Conservation (phyloP, 1,139 yeast genomes). For the Kodamaea plutei region DNA sequence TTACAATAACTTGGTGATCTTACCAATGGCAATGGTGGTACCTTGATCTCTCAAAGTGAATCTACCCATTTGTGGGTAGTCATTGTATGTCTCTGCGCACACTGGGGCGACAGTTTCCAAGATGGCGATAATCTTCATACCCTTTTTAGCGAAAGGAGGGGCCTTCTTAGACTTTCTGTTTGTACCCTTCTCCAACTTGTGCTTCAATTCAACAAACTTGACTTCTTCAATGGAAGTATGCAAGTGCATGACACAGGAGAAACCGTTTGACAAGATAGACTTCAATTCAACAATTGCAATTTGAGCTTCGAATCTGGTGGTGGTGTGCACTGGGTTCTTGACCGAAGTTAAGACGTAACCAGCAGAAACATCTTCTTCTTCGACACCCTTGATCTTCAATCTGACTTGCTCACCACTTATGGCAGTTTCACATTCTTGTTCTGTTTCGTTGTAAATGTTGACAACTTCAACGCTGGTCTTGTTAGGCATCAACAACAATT, state of each 20-base stretch:
- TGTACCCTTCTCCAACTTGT: slow-evolving; percentile 93
- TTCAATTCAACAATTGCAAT: slow-evolving; percentile 94
- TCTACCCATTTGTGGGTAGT: slow-evolving; percentile 94
- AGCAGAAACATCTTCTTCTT: slow-evolving; percentile 89
- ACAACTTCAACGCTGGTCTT: slow-evolving; percentile 76
- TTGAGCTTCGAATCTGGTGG: slow-evolving; percentile 90
- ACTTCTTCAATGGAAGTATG: slow-evolving; percentile 99
- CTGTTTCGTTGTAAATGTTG: slow-evolving; percentile 89
- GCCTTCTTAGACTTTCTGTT: slow-evolving; percentile 95
- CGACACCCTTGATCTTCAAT: slow-evolving; percentile 88
- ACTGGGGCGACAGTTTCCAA: slow-evolving; percentile 82
- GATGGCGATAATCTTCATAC: slow-evolving; percentile 95
- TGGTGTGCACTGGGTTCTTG: slow-evolving; percentile 86
- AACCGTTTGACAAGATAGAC: slow-evolving; percentile 91
- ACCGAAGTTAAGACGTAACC: slow-evolving; percentile 90
- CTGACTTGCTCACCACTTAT: slow-evolving; percentile 96
- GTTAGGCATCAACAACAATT: slow-evolving; percentile 88
- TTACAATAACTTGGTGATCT: slow-evolving; percentile 69
- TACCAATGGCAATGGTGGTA: slow-evolving; percentile 96
- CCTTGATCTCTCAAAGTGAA: slow-evolving; percentile 99
- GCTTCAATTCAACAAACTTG: slow-evolving; percentile 72
- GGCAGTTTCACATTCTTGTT: slow-evolving; percentile 88
- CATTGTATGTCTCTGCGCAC: slow-evolving; percentile 88
- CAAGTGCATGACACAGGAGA: slow-evolving; percentile 96
- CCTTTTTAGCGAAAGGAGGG: slow-evolving; percentile 98